These are phyloP conservation scores for Oryza australiensis DNA, from an alignment of 176 grass and related monocot species.

Conservation along the genomic window DNA sequence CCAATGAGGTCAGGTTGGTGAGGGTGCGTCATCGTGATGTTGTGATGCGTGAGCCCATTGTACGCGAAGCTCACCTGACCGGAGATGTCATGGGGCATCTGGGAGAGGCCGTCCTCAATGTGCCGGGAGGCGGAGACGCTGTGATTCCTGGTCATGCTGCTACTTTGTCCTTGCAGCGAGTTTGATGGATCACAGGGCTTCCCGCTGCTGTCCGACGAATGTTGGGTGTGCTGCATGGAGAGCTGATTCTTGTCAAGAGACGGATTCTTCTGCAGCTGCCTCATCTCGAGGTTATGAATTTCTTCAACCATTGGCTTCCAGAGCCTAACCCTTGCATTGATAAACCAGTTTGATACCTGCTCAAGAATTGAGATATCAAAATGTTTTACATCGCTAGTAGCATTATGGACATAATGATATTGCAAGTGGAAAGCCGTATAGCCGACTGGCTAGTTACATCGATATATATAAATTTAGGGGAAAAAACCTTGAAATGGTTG, in stretches of 20 bases:
- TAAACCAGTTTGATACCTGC: constrained; percentile 99
- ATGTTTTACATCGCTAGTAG: background rate
- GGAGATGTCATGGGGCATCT: constrained; percentile 49
- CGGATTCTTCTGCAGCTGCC: constrained; percentile 55
- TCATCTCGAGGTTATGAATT: constrained; percentile 88
- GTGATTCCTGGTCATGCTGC: constrained; percentile 40
- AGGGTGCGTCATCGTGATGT: constrained; percentile 7
- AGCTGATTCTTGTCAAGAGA: constrained; percentile 41
- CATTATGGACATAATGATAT: background rate
- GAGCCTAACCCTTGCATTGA: constrained; percentile 93
- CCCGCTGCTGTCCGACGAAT: constrained; percentile 48
- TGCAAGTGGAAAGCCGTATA: background rate
- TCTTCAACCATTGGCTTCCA: constrained; percentile 99
- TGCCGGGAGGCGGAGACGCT: constrained; percentile 22
- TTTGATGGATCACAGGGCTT: constrained; percentile 53
- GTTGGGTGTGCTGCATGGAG: constrained; percentile 43
- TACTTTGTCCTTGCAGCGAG: constrained; percentile 53
- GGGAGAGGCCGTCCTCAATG: constrained; percentile 57
- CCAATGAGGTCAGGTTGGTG: constrained; percentile 38
- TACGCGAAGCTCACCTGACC: constrained; percentile 65
- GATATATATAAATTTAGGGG: background rate
- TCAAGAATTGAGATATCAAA: background rate
- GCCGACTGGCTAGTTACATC: background rate
- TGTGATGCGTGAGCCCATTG: constrained; percentile 35
- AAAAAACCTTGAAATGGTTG: background rate